These are phyloP conservation scores for Bondarzewia mesenterica DNA, from an alignment of 1,284 basidiomycete genomes.

Conservation along the genomic window DNA sequence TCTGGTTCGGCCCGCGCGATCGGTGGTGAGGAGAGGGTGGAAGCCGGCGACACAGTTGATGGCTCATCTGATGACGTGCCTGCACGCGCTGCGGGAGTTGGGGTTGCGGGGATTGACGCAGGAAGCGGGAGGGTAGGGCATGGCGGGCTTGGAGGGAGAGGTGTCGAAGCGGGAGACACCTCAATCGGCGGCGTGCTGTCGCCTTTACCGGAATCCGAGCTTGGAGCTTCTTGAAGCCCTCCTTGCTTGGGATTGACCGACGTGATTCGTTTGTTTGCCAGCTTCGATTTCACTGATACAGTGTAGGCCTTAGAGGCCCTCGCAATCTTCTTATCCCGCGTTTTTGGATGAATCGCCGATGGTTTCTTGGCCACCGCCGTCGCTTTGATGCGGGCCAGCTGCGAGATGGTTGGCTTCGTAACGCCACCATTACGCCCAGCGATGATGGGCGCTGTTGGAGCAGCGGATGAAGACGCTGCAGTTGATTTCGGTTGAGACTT, in stretches of 20 bases:
- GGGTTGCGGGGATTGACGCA: background rate
- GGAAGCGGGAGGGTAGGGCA: background rate
- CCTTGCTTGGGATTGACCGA: background rate
- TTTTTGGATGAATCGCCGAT: background rate
- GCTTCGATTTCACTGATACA: background rate
- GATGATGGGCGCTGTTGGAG: background rate
- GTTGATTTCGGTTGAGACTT: background rate
- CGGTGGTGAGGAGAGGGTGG: too few species aligned
- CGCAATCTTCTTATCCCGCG: background rate
- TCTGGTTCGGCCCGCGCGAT: background rate
- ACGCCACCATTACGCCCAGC: constrained; percentile 8
- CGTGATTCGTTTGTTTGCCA: background rate
- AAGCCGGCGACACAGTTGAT: too few species aligned
- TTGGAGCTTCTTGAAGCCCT: background rate
- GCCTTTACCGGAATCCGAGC: too few species aligned
- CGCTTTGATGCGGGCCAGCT: constrained; percentile 14
- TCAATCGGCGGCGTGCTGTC: too few species aligned
- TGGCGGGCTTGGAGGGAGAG: background rate
- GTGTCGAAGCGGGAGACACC: background rate
- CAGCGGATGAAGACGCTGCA: background rate
- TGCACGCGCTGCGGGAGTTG: background rate
- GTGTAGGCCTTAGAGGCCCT: background rate
- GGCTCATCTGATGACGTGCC: background rate
- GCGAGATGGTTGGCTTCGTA: constrained; percentile 16
- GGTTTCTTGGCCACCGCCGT: background rate